Conservation (phyloP, 2,329 filamentous ascomycete genomes). For the Fusarium torulosum region DNA sequence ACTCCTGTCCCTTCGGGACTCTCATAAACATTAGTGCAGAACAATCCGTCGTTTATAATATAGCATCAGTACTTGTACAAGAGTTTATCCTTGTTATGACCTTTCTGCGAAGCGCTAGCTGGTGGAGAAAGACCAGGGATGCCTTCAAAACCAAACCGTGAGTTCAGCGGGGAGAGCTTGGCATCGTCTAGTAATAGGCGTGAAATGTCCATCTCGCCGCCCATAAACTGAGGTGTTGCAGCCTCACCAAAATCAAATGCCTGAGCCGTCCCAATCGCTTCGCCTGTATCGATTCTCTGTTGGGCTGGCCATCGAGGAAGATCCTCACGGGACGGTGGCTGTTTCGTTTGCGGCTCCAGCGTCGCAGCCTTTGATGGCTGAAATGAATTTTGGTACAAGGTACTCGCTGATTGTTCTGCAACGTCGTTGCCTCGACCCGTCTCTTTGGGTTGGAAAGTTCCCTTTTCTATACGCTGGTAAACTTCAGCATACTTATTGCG, state of each 20-base stretch:
- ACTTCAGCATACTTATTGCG: constrained; percentile 73
- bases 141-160: constrained; percentile 48
- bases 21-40: constrained; percentile 36
- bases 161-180: constrained; percentile 46
- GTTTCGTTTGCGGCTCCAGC: constrained; percentile 57
- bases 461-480: constrained; percentile 69
- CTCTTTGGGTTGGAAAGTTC: constrained; percentile 61
- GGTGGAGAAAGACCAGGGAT: constrained; percentile 45
- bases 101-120: constrained; percentile 28
- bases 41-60: constrained; percentile 14
- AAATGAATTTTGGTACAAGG: constrained; percentile 62
- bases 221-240: constrained; percentile 56
- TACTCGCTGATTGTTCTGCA: constrained; percentile 65
- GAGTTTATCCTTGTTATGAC: constrained; percentile 24
- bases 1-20: constrained; percentile 41
- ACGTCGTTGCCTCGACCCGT: constrained; percentile 56
- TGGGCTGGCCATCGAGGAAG: constrained; percentile 58
- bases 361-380: constrained; percentile 55
- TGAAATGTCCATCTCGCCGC: constrained; percentile 72
- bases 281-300: constrained; percentile 51
- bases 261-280: constrained; percentile 43
- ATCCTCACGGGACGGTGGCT: constrained; percentile 61
- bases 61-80: background rate
- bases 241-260: constrained; percentile 61
- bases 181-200: constrained; percentile 69